Evolutionary conservation across 345 rosid species (phyloP).

Genomic region (Pistacia integerrima): DNA sequence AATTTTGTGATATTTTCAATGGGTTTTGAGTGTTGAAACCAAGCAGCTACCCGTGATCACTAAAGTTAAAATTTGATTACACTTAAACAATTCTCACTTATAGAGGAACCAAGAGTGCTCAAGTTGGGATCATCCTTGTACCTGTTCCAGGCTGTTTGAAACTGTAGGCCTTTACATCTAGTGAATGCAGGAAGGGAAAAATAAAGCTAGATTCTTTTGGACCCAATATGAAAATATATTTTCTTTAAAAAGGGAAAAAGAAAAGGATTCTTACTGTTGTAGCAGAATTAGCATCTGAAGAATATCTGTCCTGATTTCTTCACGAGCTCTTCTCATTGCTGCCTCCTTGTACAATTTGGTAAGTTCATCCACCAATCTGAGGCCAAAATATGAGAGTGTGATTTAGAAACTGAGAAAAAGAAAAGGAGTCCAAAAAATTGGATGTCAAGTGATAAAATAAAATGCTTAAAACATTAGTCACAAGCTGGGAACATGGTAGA

Average conservation of each 20-base stretch:
- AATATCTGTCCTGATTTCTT: slow-evolving; percentile 61
- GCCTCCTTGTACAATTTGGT: slow-evolving; percentile 65
- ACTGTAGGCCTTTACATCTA: slow-evolving; percentile 72
- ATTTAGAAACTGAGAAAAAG: no score
- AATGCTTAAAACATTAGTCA: background rate
- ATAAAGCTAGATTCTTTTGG: background rate
- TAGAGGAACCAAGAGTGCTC: slow-evolving; percentile 28
- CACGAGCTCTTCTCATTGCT: slow-evolving; percentile 57
- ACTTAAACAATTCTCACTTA: slow-evolving; percentile 19
- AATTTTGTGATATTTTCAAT: background rate
- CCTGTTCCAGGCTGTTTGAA: slow-evolving; percentile 68
- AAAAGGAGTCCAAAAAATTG: no score
- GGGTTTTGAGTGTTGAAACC: background rate
- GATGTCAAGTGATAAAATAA: background rate
- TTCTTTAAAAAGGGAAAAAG: background rate
- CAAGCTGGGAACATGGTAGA: background rate
- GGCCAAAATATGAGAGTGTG: background rate
- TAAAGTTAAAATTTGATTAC: background rate
- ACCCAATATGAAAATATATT: background rate
- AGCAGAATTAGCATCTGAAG: slow-evolving; percentile 62
- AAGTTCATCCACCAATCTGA: slow-evolving; percentile 87
- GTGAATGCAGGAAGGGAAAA: slow-evolving; percentile 2
- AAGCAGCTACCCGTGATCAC: background rate
- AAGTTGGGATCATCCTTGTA: slow-evolving; percentile 66
- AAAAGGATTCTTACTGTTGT: slow-evolving; percentile 53